Conservation (phyloP, 257 asterid genomes). For the Cruciata laevipes region DNA sequence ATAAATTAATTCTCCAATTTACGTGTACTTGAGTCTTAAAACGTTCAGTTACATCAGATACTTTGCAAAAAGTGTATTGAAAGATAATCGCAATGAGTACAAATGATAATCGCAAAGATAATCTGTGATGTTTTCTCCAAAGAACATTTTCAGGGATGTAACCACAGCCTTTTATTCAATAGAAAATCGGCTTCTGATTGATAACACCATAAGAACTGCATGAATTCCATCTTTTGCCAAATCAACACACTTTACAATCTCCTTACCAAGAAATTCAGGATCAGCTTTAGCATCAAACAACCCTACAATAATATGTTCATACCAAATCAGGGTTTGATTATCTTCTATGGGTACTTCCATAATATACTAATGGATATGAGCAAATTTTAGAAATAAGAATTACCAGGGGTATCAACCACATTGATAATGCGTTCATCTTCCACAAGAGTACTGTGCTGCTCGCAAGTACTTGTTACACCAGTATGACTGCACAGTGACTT, state of each 20-base stretch:
- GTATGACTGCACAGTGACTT: conserved; percentile 66
- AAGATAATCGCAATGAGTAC: not conserved
- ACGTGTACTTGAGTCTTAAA: not conserved
- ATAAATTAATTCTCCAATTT: not conserved
- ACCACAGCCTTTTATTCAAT: conserved; percentile 71
- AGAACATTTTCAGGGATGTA: conserved; percentile 49
- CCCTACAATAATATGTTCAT: conserved; percentile 34
- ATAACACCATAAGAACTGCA: conserved; percentile 73
- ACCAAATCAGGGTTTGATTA: not conserved
- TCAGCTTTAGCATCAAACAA: conserved; percentile 50
- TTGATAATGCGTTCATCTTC: conserved; percentile 55
- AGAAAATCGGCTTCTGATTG: conserved; percentile 66
- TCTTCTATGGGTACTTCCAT: not conserved
- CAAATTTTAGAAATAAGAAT: not conserved
- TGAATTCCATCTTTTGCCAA: conserved; percentile 95
- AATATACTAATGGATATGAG: not conserved
- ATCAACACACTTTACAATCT: conserved; percentile 63
- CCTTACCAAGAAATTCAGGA: conserved; percentile 41
- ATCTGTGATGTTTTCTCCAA: conserved; percentile 58
- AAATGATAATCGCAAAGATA: conserved; percentile 52
- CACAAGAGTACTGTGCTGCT: conserved; percentile 45
- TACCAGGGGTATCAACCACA: conserved; percentile 89
- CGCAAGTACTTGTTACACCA: conserved; percentile 84
- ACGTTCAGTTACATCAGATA: not conserved
- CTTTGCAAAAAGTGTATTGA: too few relatives aligned